These are phyloP conservation scores for Oryza nivara DNA, from an alignment of 176 grass and related monocot genomes.

Conservation along the genomic window DNA sequence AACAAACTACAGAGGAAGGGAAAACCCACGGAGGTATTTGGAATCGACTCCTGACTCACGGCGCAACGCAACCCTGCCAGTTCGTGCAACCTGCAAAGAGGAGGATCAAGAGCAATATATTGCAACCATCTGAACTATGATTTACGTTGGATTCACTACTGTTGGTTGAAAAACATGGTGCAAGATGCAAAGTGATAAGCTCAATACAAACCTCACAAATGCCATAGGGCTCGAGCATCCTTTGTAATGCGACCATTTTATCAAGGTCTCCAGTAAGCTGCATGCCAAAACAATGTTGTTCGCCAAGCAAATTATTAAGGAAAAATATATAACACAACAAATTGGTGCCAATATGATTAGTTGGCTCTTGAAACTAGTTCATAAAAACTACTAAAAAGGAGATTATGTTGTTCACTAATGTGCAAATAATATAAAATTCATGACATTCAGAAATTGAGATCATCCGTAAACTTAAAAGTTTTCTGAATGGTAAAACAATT, in stretches of 20 bases:
- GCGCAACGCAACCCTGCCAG: conserved; percentile 63
- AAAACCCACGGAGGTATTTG: conserved; percentile 61
- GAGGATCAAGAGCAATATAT: not conserved
- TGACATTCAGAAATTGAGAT: not conserved
- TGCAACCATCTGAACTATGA: not conserved
- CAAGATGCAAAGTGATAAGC: not conserved
- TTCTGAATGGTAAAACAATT: conserved; percentile 25
- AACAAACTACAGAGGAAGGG: conserved; percentile 48
- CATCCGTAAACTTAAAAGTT: not conserved
- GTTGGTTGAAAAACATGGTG: not conserved
- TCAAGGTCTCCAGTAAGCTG: conserved; percentile 89
- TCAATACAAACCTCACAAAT: conserved; percentile 81
- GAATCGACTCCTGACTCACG: conserved; percentile 82
- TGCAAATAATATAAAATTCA: not conserved
- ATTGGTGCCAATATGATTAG: not conserved
- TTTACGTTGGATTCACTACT: not conserved
- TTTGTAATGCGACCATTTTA: conserved; percentile 94
- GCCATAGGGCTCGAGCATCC: conserved; percentile 88
- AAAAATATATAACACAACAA: conserved; percentile 12
- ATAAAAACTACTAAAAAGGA: not conserved
- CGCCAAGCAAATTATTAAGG: not conserved
- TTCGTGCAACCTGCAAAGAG: conserved; percentile 68
- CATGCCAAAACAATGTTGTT: conserved; percentile 24
- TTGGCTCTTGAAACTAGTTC: not conserved
- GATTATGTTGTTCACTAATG: not conserved